Conservation (phyloP, 1,284 basidiomycete genomes). For the Austroboletus olivaceoglutinosus region DNA sequence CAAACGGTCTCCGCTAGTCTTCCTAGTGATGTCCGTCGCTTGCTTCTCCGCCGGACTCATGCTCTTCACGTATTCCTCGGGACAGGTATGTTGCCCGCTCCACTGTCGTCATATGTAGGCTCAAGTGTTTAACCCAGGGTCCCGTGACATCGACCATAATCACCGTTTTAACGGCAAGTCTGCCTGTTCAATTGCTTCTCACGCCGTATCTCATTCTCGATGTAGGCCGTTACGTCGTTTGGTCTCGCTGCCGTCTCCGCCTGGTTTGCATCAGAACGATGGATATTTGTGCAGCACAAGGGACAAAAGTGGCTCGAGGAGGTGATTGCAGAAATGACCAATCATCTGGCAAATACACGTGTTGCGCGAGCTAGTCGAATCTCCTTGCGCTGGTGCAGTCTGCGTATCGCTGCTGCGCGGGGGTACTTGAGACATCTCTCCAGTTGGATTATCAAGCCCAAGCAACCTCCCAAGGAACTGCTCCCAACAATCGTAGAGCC, state of each 20-base stretch:
- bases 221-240: slow-evolving; percentile 57
- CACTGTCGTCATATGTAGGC: slow-evolving; percentile 21
- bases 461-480: slow-evolving; percentile 20
- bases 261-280: slow-evolving; percentile 77
- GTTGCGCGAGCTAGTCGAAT: slow-evolving; percentile 31
- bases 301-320: slow-evolving; percentile 77
- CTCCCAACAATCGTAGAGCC: slow-evolving; percentile 26
- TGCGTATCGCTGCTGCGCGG: slow-evolving; percentile 22
- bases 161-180: slow-evolving; percentile 63
- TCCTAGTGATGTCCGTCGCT: slow-evolving; percentile 57
- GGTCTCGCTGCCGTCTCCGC: slow-evolving; percentile 71
- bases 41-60: slow-evolving; percentile 56
- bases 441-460: slow-evolving; percentile 31
- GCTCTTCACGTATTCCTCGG: slow-evolving; percentile 51
- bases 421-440: slow-evolving; percentile 24
- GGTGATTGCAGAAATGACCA: slow-evolving; percentile 51
- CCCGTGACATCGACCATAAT: slow-evolving; percentile 64
- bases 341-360: slow-evolving; percentile 42
- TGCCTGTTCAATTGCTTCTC: background rate
- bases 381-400: slow-evolving; percentile 25
- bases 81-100: slow-evolving; percentile 38
- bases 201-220: slow-evolving; percentile 9
- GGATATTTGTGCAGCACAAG: slow-evolving; percentile 64
- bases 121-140: slow-evolving; percentile 40
- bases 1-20: slow-evolving; percentile 53